Evolutionary conservation across 768 basidiomycete genomes (phyloP), one percentile per base, ranked within the genome.

Genomic region (Lentinus brumalis): DNA sequence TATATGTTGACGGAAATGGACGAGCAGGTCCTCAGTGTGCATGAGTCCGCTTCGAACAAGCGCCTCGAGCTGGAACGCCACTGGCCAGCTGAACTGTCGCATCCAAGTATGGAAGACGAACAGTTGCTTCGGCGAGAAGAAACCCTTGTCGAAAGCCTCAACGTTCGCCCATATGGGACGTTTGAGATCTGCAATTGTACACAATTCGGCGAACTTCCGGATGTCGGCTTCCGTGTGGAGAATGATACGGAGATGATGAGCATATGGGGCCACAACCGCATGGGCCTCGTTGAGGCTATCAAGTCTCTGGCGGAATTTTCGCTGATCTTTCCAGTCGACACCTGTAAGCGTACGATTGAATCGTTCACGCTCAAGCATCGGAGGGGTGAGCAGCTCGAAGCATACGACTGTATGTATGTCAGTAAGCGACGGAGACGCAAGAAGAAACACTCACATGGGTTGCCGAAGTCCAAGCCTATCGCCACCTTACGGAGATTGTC

Each of bases 11-110:
- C 79, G 71, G 41, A 91, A 73, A 5, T 73, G 66, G 4, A 73
- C 52, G 6, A 73, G 68, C 1, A 94, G 46, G 38, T 91, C 88
- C 8, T 73, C 73, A 0, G 89, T 86, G 60, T 86, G 83, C 21
- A 93, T 76, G 18, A 83, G 72, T 0, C 83, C 82, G 60, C 88
- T 89, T 26, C 77, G 83, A 5, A 94, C 70, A 11, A 92, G 75
- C 0, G 85, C 82, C 70, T 91, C 91, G 31, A 92, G 74, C 71
- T 94, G 92, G 69, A 92, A 94, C 0, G 86, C 88, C 35, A 91
- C 79, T 4, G 76, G 72, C 88, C 89, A 93, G 14, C 81, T 77
- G 49, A 87, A 78, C 4, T 70, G 72, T 32, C 71, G 70, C 45
- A 89, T 64, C 73, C 78, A 78, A 15, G 66, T 69, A 15, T 77